These are phyloP conservation scores for Bruguiera parviflora DNA, from an alignment of 345 rosid genomes.

Conservation along the genomic window DNA sequence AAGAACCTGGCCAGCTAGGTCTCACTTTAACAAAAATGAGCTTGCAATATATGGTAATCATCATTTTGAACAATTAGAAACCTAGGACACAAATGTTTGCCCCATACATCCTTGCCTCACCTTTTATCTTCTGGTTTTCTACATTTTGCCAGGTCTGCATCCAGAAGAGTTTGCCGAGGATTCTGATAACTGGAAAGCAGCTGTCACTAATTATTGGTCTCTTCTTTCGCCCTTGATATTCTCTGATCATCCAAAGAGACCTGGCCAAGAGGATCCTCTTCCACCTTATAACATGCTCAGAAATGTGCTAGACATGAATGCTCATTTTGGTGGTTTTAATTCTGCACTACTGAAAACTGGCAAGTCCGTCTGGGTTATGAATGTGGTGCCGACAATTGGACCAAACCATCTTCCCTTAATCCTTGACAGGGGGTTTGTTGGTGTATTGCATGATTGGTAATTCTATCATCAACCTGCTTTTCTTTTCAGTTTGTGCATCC, in stretches of 20 bases:
- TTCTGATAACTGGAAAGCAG: slow-evolving; percentile 49
- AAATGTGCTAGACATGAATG: slow-evolving; percentile 96
- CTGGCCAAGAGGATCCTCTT: slow-evolving; percentile 97
- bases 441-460: slow-evolving; percentile 92
- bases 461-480: slow-evolving; percentile 11
- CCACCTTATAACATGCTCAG: slow-evolving; percentile 98
- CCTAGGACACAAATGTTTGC: neutral
- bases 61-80: neutral
- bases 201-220: slow-evolving; percentile 82
- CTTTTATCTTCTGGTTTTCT: neutral
- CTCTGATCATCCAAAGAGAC: slow-evolving; percentile 99
- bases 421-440: slow-evolving; percentile 89
- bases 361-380: slow-evolving; percentile 97
- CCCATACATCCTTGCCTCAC: neutral
- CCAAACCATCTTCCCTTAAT: slow-evolving; percentile 81
- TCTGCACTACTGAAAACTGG: slow-evolving; percentile 75
- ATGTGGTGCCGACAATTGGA: slow-evolving; percentile 83
- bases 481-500: neutral
- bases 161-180: slow-evolving; percentile 67
- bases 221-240: slow-evolving; percentile 92
- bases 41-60: slow-evolving; percentile 70
- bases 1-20: slow-evolving; percentile 82
- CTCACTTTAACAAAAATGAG: slow-evolving; percentile 67
- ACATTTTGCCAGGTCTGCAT: slow-evolving; percentile 52
- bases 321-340: slow-evolving; percentile 86